Evolutionary conservation across 1,139 yeast species (phyloP), one percentile per base, ranked within the genome.

Genomic region (Suhomyces chickasaworum): DNA sequence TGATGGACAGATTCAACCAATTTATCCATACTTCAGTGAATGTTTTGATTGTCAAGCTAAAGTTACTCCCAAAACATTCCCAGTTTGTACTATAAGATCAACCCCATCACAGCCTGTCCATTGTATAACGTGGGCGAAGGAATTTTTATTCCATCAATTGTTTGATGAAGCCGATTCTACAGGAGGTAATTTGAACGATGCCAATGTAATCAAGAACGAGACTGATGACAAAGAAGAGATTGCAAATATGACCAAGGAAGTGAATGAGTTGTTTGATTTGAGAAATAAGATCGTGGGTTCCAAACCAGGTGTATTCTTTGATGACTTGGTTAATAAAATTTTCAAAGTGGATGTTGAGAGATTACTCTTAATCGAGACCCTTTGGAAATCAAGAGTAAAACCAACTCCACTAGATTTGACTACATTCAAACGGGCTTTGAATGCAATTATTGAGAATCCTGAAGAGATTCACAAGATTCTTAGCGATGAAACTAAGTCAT

Each of bases 101-200:
- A 93, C 99, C 0, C 99, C 99, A 0, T 89, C 97, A 0, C 91
- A 86, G 61, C 98, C 98, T 0, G 86, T 93, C 8, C 99, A 95
- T 61, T 89, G 97, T 63, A 86, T 95, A 35, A 96, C 95, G 0
- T 95, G 99, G 99, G 96, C 98, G 12, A 95, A 95, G 60, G 89
- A 87, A 57, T 95, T 89, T 61, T 68, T 95, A 45, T 90, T 91
- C 60, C 75, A 81, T 33, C 96, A 90, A 61, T 71, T 95, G 44
- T 93, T 90, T 64, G 91, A 84, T 23, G 82, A 80, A 44, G 67
- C 73, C 21, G 75, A 76, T 13, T 69, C 64, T 10, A 64, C 30
- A 6, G 45, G 46, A 6, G 44, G 47, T 3, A 45, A 40, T 7
- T 39, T 51, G 45, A 62, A 69, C 30, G 73, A 75, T 31, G 64